phyloP scores from a whole-genome alignment of 345 rosid genomes.

The Carallia pectinifolia region DNA sequence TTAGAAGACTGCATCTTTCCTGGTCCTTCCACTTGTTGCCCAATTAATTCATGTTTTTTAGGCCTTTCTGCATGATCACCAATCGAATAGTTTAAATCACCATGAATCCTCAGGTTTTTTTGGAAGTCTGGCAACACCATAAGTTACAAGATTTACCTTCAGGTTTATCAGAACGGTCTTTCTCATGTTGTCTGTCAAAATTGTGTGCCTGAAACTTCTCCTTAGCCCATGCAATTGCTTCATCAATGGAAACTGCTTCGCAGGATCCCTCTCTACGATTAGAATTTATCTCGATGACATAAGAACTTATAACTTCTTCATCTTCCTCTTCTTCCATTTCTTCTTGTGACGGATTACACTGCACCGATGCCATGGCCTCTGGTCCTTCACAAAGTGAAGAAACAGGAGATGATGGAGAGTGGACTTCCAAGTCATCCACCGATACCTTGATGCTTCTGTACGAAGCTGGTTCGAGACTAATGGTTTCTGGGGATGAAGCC shows the following conservation, averaged over 20 bases:
- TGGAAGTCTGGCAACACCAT: background rate
- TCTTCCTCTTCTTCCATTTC: constrained; percentile 46
- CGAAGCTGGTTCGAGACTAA: constrained; percentile 56
- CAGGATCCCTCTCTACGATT: constrained; percentile 40
- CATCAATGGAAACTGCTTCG: constrained; percentile 59
- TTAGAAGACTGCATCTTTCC: constrained; percentile 20
- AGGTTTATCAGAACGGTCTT: constrained; percentile 18
- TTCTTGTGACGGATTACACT: constrained; percentile 23
- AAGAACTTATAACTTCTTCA: constrained; percentile 76
- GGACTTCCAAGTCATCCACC: constrained; percentile 57
- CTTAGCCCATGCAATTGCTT: constrained; percentile 72
- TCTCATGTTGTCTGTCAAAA: constrained; percentile 19
- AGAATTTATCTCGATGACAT: constrained; percentile 80
- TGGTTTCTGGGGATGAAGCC: constrained; percentile 66
- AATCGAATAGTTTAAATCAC: background rate
- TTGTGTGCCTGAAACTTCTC: constrained; percentile 45
- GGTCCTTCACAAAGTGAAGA: constrained; percentile 63
- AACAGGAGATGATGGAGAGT: constrained; percentile 70
- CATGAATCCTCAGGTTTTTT: background rate
- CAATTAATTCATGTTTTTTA: constrained; percentile 10
- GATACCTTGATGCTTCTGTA: constrained; percentile 39
- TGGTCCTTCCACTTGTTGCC: constrained; percentile 17
- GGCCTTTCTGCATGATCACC: constrained; percentile 30
- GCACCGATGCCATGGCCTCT: constrained; percentile 15
- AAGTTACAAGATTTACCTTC: constrained; percentile 28